phyloP scores from a whole-genome alignment of 2,329 filamentous ascomycete genomes.

The Aspergillus texensis region DNA sequence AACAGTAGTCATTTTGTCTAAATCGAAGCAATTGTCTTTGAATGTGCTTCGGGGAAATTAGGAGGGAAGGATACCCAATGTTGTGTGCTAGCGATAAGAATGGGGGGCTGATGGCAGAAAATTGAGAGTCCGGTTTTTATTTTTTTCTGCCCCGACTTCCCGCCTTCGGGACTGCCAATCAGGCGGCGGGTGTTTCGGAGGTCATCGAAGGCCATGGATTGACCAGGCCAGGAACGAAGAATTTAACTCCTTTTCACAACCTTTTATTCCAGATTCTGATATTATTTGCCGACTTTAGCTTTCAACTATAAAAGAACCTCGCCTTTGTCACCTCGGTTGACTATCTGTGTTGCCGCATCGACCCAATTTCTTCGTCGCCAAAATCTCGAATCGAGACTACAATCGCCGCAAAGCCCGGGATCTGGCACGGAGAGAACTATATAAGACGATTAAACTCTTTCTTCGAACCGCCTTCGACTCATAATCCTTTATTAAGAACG shows the following conservation, averaged over 20 bases:
- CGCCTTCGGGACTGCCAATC: constrained; percentile 32
- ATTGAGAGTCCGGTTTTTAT: constrained; percentile 29
- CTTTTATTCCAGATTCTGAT: background rate
- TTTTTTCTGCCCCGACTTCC: constrained; percentile 41
- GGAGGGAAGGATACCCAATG: background rate
- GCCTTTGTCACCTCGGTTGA: background rate
- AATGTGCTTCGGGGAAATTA: background rate
- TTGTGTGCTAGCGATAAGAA: constrained; percentile 19
- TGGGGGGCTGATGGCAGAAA: constrained; percentile 10
- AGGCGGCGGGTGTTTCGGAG: constrained; percentile 28
- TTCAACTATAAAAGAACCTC: background rate
- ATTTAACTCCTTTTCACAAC: constrained; percentile 7
- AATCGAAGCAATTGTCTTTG: constrained; percentile 14
- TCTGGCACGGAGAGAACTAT: background rate
- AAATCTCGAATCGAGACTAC: background rate
- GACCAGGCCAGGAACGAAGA: background rate
- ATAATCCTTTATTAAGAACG: background rate
- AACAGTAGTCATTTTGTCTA: constrained; percentile 64
- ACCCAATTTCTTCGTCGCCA: background rate
- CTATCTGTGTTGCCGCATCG: background rate
- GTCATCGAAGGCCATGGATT: constrained; percentile 11
- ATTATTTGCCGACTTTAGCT: no score
- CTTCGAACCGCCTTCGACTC: background rate
- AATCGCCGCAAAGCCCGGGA: background rate
- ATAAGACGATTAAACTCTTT: background rate